These are phyloP conservation scores for Heterococcus sp. DNA, from an alignment of 108 stramenopile species.

Conservation along the genomic window DNA sequence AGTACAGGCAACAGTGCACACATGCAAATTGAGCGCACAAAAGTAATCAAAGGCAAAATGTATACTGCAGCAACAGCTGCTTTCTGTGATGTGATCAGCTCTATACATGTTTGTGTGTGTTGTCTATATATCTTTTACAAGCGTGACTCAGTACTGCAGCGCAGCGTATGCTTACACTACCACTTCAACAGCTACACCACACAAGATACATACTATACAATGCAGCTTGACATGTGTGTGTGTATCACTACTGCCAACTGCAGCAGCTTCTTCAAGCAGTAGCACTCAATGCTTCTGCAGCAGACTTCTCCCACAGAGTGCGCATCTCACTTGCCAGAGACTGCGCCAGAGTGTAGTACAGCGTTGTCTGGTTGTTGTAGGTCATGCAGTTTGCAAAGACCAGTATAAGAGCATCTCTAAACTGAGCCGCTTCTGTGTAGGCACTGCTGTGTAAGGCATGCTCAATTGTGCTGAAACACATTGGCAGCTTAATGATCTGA, in stretches of 20 bases:
- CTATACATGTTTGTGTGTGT: no score
- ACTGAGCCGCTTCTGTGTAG: no score
- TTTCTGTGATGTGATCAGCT: no score
- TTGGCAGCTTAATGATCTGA: not conserved
- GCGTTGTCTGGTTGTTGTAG: not conserved
- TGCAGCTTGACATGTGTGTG: not conserved
- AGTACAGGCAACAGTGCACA: no score
- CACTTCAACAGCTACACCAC: no score
- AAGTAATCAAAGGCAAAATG: no score
- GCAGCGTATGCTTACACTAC: no score
- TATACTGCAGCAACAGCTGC: no score
- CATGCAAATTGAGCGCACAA: no score
- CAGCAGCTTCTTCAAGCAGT: not conserved
- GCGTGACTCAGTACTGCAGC: no score
- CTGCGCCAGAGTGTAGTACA: not conserved
- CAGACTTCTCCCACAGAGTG: not conserved
- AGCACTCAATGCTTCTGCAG: not conserved
- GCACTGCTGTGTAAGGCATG: not conserved
- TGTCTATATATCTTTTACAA: no score
- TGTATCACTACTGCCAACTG: not conserved
- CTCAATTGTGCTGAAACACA: not conserved
- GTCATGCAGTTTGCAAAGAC: constrained; percentile 1
- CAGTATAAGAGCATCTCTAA: not conserved
- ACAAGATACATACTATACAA: no score
- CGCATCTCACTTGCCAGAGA: not conserved